phyloP scores from a whole-genome alignment of 2,329 filamentous ascomycete genomes.

The Lachnellula cervina region DNA sequence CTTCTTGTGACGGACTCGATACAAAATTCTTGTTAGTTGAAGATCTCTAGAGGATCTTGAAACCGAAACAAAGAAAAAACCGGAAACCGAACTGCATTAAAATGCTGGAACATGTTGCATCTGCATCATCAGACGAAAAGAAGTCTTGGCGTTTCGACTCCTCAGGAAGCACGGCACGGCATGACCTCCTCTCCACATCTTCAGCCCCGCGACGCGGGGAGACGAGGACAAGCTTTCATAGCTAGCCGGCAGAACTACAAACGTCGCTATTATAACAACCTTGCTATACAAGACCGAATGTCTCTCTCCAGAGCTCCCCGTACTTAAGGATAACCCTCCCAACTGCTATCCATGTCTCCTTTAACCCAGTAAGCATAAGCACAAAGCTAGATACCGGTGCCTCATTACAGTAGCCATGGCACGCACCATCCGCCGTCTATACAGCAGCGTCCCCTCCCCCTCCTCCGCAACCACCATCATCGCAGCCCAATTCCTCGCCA shows the following conservation, averaged over 20 bases:
- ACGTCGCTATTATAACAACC: not conserved
- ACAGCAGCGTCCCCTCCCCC: conserved; percentile 6
- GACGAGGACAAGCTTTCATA: not conserved
- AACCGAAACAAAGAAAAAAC: no score
- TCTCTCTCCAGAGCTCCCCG: no score
- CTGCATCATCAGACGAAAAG: not conserved
- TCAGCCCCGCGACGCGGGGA: not conserved
- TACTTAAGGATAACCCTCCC: no score
- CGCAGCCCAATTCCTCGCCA: conserved; percentile 38
- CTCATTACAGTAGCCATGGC: conserved; percentile 23
- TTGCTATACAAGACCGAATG: no score
- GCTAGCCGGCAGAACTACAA: not conserved
- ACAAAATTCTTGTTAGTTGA: no score
- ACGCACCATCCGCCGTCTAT: conserved; percentile 14
- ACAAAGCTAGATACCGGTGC: not conserved
- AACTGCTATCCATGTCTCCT: not conserved
- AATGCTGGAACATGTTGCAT: not conserved
- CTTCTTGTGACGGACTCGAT: no score
- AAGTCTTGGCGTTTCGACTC: not conserved
- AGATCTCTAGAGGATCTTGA: not conserved
- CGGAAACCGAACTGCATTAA: not conserved
- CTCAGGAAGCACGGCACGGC: no score
- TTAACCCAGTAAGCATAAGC: not conserved
- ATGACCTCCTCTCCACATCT: not conserved
- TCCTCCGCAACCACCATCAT: conserved; percentile 31